Percentiles rank a stretch among this genome's conserved stretches.
Conservation (phyloP, 495 filamentous ascomycete species). For the Aspergillus nanangensis region DNA sequence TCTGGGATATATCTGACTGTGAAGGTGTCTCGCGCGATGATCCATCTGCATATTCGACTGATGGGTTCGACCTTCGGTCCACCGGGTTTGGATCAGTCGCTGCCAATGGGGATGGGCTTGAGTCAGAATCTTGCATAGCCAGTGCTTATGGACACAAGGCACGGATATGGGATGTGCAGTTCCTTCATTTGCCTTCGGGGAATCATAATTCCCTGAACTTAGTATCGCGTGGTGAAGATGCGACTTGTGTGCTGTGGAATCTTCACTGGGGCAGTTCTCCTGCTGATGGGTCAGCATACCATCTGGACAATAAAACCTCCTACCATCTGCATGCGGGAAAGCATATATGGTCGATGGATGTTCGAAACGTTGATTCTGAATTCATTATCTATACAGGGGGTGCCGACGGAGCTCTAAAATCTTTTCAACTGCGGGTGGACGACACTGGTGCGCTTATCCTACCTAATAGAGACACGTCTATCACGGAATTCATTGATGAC, state of each 20-base stretch:
- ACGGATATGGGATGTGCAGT: slow-evolving; percentile 82
- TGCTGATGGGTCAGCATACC: slow-evolving; percentile 18
- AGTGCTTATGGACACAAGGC: slow-evolving; percentile 80
- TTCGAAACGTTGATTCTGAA: slow-evolving; percentile 24
- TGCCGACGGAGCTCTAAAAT: slow-evolving; percentile 65
- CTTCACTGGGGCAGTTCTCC: slow-evolving; percentile 35
- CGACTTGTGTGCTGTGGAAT: slow-evolving; percentile 65
- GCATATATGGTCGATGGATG: slow-evolving; percentile 78
- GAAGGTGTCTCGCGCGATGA: slow-evolving; percentile 24
- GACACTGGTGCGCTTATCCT: slow-evolving; percentile 8
- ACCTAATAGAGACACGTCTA: slow-evolving; percentile 9
- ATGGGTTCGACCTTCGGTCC: slow-evolving; percentile 38
- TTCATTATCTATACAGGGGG: slow-evolving; percentile 71
- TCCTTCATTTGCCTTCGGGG: slow-evolving; percentile 36
- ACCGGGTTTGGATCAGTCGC: slow-evolving; percentile 33
- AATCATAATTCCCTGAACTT: slow-evolving; percentile 35
- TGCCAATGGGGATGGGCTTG: slow-evolving; percentile 12
- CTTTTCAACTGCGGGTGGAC: slow-evolving; percentile 15
- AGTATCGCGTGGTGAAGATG: slow-evolving; percentile 77
- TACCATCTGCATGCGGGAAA: slow-evolving; percentile 72
- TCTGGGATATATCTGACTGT: slow-evolving; percentile 76
- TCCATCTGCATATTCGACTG: slow-evolving; percentile 36
- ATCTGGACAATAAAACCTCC: slow-evolving; percentile 47
- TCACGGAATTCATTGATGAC: slow-evolving; percentile 2
- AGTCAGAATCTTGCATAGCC: slow-evolving; percentile 46